phyloP scores from a whole-genome alignment of 2,329 filamentous ascomycete genomes.

The Monilinia laxa region DNA sequence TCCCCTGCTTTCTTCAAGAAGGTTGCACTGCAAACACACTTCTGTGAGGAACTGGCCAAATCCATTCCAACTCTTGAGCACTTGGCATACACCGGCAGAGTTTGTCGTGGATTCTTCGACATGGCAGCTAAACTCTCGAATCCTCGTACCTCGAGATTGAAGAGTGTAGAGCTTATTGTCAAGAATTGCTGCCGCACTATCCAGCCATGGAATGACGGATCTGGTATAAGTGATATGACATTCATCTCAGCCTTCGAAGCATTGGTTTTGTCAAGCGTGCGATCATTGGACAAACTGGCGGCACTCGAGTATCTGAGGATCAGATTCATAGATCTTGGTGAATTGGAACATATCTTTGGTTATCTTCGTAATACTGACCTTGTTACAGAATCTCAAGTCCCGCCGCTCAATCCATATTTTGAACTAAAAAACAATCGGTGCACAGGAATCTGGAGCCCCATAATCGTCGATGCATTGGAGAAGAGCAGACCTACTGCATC shows the following conservation, averaged over 20 bases:
- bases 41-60: slow-evolving; percentile 63
- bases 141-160: slow-evolving; percentile 50
- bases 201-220: slow-evolving; percentile 58
- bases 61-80: slow-evolving; percentile 63
- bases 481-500: slow-evolving; percentile 56
- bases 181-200: slow-evolving; percentile 67
- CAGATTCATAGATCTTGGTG: slow-evolving; percentile 71
- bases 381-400: slow-evolving; percentile 63
- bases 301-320: slow-evolving; percentile 66
- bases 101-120: slow-evolving; percentile 69
- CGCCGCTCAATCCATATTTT: slow-evolving; percentile 72
- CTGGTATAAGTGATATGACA: slow-evolving; percentile 68
- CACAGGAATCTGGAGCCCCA: slow-evolving; percentile 70
- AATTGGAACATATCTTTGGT: slow-evolving; percentile 26
- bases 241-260: slow-evolving; percentile 72
- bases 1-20: slow-evolving; percentile 62
- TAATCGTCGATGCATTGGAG: slow-evolving; percentile 61
- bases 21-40: slow-evolving; percentile 57
- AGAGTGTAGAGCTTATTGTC: slow-evolving; percentile 68
- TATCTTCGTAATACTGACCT: slow-evolving; percentile 15
- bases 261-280: slow-evolving; percentile 63
- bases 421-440: slow-evolving; percentile 59
- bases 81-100: slow-evolving; percentile 68
- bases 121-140: slow-evolving; percentile 52
- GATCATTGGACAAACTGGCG: slow-evolving; percentile 57